Percentiles rank a stretch among this genome's conserved stretches.
These are phyloP conservation scores for Tephrocybe rancida DNA, from an alignment of 768 basidiomycete genomes.

Conservation along the genomic window DNA sequence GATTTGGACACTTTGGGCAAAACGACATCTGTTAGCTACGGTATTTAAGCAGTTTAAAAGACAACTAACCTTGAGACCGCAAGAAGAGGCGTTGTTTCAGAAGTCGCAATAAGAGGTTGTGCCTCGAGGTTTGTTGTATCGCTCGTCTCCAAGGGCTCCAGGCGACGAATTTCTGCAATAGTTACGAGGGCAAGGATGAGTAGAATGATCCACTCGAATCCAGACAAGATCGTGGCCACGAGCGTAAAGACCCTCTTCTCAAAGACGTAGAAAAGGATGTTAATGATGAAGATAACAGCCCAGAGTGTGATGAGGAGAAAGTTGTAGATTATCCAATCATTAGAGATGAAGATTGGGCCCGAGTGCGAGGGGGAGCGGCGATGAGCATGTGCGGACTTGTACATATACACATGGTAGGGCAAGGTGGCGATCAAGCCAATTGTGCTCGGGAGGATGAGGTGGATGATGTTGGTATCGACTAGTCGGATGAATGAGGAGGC, in stretches of 20 bases:
- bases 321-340: conserved; percentile 2
- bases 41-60: neutral
- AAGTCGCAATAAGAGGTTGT: neutral
- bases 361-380: no score
- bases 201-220: conserved; percentile 7
- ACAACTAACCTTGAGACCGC: neutral
- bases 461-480: no score
- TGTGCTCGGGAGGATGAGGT: no score
- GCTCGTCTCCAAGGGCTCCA: neutral
- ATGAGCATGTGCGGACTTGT: no score
- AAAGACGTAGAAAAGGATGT: conserved; percentile 11
- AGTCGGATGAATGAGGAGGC: no score
- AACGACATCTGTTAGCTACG: neutral
- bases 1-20: neutral
- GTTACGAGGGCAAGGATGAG: conserved; percentile 1
- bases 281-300: conserved; percentile 8
- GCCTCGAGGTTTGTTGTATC: neutral
- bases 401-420: no score
- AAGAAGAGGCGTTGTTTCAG: neutral
- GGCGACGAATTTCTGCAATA: neutral
- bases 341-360: conserved; percentile 13
- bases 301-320: conserved; percentile 12
- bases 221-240: conserved; percentile 8
- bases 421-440: no score
- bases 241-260: neutral